phyloP scores from a whole-genome alignment of 768 basidiomycete genomes.

The Suillus subalutaceus region DNA sequence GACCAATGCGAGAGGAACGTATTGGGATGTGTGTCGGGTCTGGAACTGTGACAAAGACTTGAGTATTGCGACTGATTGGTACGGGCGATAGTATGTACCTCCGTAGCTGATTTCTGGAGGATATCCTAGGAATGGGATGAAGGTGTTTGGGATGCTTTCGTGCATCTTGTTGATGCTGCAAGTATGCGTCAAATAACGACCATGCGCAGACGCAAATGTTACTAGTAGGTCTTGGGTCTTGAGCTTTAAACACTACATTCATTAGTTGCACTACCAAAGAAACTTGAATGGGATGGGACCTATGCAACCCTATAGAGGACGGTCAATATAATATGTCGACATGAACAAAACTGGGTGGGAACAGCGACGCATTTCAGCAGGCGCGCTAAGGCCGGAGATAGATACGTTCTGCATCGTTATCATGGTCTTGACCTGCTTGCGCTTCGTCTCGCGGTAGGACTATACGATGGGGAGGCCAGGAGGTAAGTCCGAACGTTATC shows the following conservation, averaged over 20 bases:
- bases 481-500: no score
- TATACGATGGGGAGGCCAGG: no score
- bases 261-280: slow-evolving; percentile 11
- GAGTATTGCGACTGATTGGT: slow-evolving; percentile 4
- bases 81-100: background rate
- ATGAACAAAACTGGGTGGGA: no score
- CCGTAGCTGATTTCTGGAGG: slow-evolving; percentile 61
- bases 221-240: slow-evolving; percentile 53
- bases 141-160: slow-evolving; percentile 61
- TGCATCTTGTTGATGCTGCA: slow-evolving; percentile 83
- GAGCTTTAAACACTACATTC: background rate
- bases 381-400: no score
- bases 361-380: no score
- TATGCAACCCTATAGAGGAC: no score
- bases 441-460: no score
- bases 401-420: no score
- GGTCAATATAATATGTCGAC: no score
- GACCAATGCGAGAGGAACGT: slow-evolving; percentile 17
- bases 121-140: slow-evolving; percentile 89
- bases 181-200: slow-evolving; percentile 99
- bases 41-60: slow-evolving; percentile 70
- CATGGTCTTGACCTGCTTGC: no score
- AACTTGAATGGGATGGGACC: no score
- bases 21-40: slow-evolving; percentile 75
- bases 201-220: slow-evolving; percentile 94